A percentile compares a stretch with the other conserved stretches of the same genome.
These are phyloP conservation scores for Echites panduratus DNA, from an alignment of 257 asterid genomes.

Conservation along the genomic window DNA sequence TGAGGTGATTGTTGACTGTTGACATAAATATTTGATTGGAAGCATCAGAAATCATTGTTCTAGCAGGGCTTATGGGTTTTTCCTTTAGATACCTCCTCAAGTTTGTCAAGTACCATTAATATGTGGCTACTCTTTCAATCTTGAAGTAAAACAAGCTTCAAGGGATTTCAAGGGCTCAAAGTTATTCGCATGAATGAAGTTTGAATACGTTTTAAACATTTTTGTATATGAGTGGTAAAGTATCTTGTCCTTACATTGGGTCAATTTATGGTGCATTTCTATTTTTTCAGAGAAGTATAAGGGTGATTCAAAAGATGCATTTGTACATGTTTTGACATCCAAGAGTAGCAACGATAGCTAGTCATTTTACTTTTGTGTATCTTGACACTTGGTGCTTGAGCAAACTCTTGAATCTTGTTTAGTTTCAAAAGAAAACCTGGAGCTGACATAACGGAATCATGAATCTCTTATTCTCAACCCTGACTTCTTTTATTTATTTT, in stretches of 20 bases:
- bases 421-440: neutral
- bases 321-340: neutral
- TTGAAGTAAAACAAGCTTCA: neutral
- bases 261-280: neutral
- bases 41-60: neutral
- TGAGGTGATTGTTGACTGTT: neutral
- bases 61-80: neutral
- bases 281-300: neutral
- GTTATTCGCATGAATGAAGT: neutral
- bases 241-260: neutral
- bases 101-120: neutral
- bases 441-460: neutral
- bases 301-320: neutral
- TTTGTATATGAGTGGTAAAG: neutral
- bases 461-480: neutral
- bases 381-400: neutral
- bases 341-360: neutral
- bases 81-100: neutral
- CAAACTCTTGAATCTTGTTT: neutral
- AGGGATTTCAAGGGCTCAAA: neutral
- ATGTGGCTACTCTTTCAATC: neutral
- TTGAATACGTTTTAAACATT: neutral
- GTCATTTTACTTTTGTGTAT: neutral
- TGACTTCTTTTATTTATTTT: neutral
- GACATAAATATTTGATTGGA: neutral